These are phyloP conservation scores for Mortierella claussenii DNA, from an alignment of 192 early-diverging fungal genomes.

Conservation along the genomic window DNA sequence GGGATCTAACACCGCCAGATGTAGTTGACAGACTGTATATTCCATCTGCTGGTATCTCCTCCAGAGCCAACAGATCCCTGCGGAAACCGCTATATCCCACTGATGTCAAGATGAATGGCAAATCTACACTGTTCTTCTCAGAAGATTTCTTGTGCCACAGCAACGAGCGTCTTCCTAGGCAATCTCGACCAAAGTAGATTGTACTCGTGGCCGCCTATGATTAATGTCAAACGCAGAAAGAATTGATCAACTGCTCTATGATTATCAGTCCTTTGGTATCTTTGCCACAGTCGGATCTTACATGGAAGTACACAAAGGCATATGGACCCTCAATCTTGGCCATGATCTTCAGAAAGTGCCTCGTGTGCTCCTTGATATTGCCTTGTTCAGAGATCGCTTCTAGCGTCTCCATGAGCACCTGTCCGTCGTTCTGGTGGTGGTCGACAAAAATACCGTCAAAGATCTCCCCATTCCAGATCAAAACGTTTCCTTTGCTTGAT, in stretches of 20 bases:
- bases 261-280: no score
- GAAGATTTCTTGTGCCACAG: slow-evolving; percentile 65
- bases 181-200: slow-evolving; percentile 90
- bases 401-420: slow-evolving; percentile 34
- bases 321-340: slow-evolving; percentile 80
- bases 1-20: background rate
- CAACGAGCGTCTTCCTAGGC: slow-evolving; percentile 85
- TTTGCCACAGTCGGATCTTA: no score
- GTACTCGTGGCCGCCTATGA: slow-evolving; percentile 39
- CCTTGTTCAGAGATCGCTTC: slow-evolving; percentile 10
- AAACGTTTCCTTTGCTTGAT: slow-evolving; percentile 58
- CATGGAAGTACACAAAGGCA: slow-evolving; percentile 80
- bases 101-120: slow-evolving; percentile 61
- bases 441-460: slow-evolving; percentile 78
- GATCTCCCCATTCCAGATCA: slow-evolving; percentile 93
- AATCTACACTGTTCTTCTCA: background rate
- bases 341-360: slow-evolving; percentile 52
- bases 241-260: no score
- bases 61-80: slow-evolving; percentile 13
- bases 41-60: slow-evolving; percentile 82
- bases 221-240: no score
- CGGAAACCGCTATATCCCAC: slow-evolving; percentile 55
- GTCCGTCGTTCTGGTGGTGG: slow-evolving; percentile 37
- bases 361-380: background rate
- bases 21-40: slow-evolving; percentile 76